Conservation (phyloP, 495 filamentous ascomycete genomes). For the Bacidia rubella region DNA sequence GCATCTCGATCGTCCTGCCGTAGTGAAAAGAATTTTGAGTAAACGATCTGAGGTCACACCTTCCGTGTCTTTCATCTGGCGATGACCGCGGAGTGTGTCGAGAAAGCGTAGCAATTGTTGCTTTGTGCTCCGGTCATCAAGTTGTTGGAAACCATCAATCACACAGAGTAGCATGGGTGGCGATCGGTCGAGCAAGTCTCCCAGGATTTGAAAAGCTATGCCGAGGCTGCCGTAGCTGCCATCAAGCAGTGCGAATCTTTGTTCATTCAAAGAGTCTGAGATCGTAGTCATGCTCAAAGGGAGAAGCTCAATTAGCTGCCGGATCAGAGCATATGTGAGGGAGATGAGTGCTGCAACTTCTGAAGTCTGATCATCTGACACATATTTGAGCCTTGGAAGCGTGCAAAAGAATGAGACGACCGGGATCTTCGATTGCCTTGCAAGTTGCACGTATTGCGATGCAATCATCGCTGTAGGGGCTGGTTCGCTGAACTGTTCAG, state of each 20-base stretch:
- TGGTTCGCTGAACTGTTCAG: slow-evolving; percentile 18
- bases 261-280: neutral
- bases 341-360: slow-evolving; percentile 29
- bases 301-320: slow-evolving; percentile 33
- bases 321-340: slow-evolving; percentile 35
- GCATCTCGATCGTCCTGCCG: neutral
- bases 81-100: neutral
- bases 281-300: neutral
- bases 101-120: neutral
- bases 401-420: slow-evolving; percentile 33
- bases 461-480: slow-evolving; percentile 29
- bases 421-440: slow-evolving; percentile 27
- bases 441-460: slow-evolving; percentile 26
- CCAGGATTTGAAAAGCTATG: neutral
- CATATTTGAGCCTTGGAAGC: slow-evolving; percentile 14
- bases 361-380: neutral
- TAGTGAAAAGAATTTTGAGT: neutral
- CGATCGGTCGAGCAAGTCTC: slow-evolving; percentile 4
- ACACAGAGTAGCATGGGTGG: slow-evolving; percentile 8
- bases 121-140: neutral
- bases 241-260: slow-evolving; percentile 3
- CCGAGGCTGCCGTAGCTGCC: neutral
- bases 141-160: slow-evolving; percentile 1
- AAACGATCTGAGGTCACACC: neutral
- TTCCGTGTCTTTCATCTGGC: neutral